Conservation (phyloP, 2,329 filamentous ascomycete genomes). For the Cercospora berteroae region DNA sequence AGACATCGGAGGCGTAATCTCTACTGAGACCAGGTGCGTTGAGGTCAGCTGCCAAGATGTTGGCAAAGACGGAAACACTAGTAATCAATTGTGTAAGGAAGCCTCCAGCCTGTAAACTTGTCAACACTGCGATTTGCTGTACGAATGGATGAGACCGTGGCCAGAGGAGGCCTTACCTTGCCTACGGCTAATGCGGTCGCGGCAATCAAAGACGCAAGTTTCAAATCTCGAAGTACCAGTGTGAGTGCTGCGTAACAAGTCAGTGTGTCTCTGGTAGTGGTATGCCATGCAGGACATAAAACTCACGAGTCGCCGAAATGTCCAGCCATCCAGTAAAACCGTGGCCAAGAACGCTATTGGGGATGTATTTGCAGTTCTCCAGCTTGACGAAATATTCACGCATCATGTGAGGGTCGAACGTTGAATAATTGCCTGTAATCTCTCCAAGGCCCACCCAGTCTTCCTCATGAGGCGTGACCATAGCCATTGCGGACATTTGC, state of each 20-base stretch:
- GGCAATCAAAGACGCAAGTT: constrained; percentile 41
- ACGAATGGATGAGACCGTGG: too few species aligned
- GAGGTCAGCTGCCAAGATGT: background rate
- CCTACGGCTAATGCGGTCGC: constrained; percentile 52
- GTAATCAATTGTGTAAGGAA: too few species aligned
- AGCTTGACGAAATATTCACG: constrained; percentile 54
- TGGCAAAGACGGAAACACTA: too few species aligned
- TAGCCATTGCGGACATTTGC: constrained; percentile 60
- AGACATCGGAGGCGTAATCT: constrained; percentile 38
- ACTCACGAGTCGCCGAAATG: constrained; percentile 37
- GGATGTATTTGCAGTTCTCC: constrained; percentile 46
- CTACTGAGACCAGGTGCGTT: constrained; percentile 31
- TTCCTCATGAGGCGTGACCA: constrained; percentile 55
- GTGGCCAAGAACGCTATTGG: constrained; percentile 48
- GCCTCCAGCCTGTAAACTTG: too few species aligned
- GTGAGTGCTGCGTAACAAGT: constrained; percentile 40
- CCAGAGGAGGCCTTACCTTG: constrained; percentile 30
- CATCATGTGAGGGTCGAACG: constrained; percentile 58
- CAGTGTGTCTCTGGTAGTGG: background rate
- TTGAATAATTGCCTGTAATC: constrained; percentile 57
- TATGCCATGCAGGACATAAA: background rate
- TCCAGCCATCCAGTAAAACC: constrained; percentile 49
- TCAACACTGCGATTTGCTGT: too few species aligned
- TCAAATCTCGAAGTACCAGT: constrained; percentile 48
- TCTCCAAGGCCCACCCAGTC: constrained; percentile 59